Evolutionary conservation across 176 grass and related monocot species (phyloP).

Genomic region (Panicum miliaceum): DNA sequence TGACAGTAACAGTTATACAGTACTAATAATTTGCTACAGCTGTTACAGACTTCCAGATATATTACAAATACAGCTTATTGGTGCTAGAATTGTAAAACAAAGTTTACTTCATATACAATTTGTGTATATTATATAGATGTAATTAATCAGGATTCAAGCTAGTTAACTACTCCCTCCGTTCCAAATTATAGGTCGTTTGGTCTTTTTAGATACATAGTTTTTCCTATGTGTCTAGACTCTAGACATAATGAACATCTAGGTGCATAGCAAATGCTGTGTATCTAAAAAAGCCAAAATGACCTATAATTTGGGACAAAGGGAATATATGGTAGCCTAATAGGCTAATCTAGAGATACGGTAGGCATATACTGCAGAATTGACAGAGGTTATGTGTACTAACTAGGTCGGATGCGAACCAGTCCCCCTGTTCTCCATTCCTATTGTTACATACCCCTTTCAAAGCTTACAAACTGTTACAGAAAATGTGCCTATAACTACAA

Average conservation of each 20-base stretch:
- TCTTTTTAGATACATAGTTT: no score
- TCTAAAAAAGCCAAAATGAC: no score
- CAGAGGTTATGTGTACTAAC: not conserved
- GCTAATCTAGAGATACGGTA: not conserved
- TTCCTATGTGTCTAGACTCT: no score
- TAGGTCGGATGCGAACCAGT: not conserved
- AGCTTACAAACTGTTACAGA: conserved; percentile 14
- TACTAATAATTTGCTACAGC: not conserved
- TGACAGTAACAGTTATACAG: not conserved
- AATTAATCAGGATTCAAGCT: not conserved
- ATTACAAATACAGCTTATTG: not conserved
- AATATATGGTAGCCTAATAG: not conserved
- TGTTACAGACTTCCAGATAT: not conserved
- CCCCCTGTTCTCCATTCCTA: not conserved
- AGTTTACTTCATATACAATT: not conserved
- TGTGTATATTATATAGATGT: not conserved
- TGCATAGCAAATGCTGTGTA: no score
- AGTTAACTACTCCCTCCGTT: not conserved
- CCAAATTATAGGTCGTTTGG: no score
- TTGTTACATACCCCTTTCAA: not conserved
- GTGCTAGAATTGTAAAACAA: not conserved
- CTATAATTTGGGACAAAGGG: no score
- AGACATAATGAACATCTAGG: no score
- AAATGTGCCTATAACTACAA: conserved; percentile 3
- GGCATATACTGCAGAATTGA: conserved; percentile 15